These are phyloP conservation scores for Peronospora destructor DNA, from an alignment of 352 stramenopile species.

Conservation along the genomic window DNA sequence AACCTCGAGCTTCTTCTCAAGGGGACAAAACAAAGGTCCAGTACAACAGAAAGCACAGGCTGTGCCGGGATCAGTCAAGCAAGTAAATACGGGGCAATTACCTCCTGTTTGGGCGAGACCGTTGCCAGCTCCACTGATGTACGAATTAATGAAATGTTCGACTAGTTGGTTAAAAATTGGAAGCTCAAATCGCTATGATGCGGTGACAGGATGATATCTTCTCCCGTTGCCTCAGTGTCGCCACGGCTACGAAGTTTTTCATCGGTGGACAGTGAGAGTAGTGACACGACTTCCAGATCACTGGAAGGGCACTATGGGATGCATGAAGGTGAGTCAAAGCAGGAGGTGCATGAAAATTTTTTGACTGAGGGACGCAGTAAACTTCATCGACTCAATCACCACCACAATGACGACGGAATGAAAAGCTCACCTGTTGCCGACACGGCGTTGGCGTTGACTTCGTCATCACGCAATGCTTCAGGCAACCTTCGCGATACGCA, in stretches of 20 bases:
- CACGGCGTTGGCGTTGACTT: conserved; percentile 2
- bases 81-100: conserved; percentile 62
- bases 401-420: conserved; percentile 10
- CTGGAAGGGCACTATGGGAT: conserved; percentile 20
- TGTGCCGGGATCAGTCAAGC: conserved; percentile 63
- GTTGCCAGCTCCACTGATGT: conserved; percentile 43
- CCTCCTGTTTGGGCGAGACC: conserved; percentile 74
- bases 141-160: neutral
- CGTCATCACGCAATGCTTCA: conserved; percentile 50
- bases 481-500: conserved; percentile 68
- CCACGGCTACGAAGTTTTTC: conserved; percentile 18
- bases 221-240: conserved; percentile 17
- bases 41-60: conserved; percentile 39
- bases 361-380: conserved; percentile 4
- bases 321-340: conserved; percentile 22
- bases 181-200: conserved; percentile 2
- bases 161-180: neutral
- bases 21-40: conserved; percentile 26
- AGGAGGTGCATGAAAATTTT: conserved; percentile 7
- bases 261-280: conserved; percentile 21
- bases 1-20: conserved; percentile 67
- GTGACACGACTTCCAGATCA: conserved; percentile 23
- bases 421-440: conserved; percentile 1
- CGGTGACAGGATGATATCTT: conserved; percentile 33
- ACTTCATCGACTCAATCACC: conserved; percentile 1